These are phyloP conservation scores for Chytridium lagenaria DNA, from an alignment of 371 early-diverging fungal genomes.

Conservation along the genomic window DNA sequence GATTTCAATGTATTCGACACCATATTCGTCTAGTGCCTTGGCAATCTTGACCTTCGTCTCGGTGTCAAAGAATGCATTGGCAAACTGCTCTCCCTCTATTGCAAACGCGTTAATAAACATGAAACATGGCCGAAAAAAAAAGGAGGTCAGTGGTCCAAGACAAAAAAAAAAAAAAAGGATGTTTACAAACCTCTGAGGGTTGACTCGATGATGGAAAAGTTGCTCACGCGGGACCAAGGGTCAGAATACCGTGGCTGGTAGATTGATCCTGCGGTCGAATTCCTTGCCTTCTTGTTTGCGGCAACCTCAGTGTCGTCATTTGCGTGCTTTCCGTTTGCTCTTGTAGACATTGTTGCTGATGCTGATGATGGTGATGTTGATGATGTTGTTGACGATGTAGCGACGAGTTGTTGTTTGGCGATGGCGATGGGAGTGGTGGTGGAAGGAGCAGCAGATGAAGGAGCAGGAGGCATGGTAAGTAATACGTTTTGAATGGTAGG, in stretches of 20 bases:
- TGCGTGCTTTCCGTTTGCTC: slow-evolving; percentile 9
- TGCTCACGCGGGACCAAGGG: slow-evolving; percentile 81
- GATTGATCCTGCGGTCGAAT: slow-evolving; percentile 4
- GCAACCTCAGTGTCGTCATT: neutral
- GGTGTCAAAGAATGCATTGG: slow-evolving; percentile 95
- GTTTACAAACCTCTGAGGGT: slow-evolving; percentile 93
- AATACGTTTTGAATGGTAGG: too few species aligned
- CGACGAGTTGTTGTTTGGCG: neutral
- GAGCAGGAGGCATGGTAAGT: too few species aligned
- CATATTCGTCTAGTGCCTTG: slow-evolving; percentile 92
- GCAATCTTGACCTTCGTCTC: slow-evolving; percentile 97
- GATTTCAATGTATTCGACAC: slow-evolving; percentile 96
- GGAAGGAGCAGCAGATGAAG: neutral
- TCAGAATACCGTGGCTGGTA: slow-evolving; percentile 51
- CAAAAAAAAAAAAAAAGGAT: too few species aligned
- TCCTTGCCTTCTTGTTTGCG: slow-evolving; percentile 3
- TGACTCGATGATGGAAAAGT: slow-evolving; percentile 95
- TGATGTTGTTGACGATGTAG: neutral
- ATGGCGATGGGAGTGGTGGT: neutral
- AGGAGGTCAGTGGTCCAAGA: too few species aligned
- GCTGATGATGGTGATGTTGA: neutral
- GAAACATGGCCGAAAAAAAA: too few species aligned
- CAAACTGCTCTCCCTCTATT: slow-evolving; percentile 96
- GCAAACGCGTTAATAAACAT: slow-evolving; percentile 1
- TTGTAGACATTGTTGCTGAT: slow-evolving; percentile 3